Conservation (phyloP, 208 protist species). For the Acanthamoeba royreba region DNA sequence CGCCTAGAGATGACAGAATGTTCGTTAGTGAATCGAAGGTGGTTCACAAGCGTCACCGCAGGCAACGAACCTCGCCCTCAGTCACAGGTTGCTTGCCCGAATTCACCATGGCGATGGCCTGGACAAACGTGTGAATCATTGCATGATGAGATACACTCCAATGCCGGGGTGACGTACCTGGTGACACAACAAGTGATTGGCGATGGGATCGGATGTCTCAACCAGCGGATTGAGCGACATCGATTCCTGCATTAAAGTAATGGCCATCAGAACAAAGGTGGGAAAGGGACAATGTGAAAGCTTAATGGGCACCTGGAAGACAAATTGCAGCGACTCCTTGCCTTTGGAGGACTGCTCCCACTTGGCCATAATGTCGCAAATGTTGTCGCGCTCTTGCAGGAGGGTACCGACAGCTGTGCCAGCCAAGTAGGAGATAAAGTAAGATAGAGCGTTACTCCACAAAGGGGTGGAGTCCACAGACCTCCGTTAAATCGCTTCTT, state of each 20-base stretch:
- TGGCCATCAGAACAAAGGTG: no score
- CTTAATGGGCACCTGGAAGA: slow-evolving; percentile 1
- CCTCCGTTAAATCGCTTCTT: background rate
- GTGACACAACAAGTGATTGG: background rate
- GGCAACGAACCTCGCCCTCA: background rate
- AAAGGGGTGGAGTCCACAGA: background rate
- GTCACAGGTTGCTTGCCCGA: background rate
- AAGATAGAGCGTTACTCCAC: background rate
- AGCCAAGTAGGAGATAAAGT: background rate
- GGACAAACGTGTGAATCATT: no score
- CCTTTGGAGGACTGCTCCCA: background rate
- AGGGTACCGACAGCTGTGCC: background rate
- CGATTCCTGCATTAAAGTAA: background rate
- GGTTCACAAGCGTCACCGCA: no score
- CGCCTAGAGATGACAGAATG: no score
- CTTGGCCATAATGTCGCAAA: slow-evolving; percentile 17
- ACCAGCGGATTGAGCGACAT: background rate
- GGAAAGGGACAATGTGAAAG: no score
- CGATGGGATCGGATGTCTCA: background rate
- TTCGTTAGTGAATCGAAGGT: no score
- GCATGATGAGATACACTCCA: no score
- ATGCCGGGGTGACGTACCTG: background rate
- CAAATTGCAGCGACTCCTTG: background rate
- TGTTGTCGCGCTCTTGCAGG: background rate
- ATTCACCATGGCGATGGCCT: background rate